Evolutionary conservation across 2,329 filamentous ascomycete species (phyloP).

Genomic region (Alternaria sp.): DNA sequence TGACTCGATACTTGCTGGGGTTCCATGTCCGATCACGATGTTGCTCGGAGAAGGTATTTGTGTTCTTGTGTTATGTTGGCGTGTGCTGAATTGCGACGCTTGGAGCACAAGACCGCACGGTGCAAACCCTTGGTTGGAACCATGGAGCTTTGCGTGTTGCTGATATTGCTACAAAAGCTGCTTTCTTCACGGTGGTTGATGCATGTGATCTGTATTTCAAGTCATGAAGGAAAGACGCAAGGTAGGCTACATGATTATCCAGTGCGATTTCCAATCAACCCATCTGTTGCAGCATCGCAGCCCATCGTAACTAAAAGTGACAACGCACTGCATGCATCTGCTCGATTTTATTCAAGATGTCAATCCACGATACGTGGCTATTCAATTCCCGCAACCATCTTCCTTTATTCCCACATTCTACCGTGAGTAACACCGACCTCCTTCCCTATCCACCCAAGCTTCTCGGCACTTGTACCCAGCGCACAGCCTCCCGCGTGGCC

Average conservation of each 20-base stretch:
- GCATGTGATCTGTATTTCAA: neutral
- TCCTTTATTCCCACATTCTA: neutral
- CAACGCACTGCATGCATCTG: neutral
- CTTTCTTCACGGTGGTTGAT: neutral
- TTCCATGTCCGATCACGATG: neutral
- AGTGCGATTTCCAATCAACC: too few species aligned
- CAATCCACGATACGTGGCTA: neutral
- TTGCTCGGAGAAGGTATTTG: neutral
- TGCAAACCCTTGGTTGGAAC: neutral
- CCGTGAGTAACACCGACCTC: neutral
- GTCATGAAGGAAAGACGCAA: neutral
- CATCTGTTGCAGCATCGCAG: too few species aligned
- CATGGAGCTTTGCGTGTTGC: neutral
- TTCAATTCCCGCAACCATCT: neutral
- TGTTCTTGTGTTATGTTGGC: neutral
- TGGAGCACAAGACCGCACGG: neutral
- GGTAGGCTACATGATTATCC: neutral
- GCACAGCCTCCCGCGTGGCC: slow-evolving; percentile 2
- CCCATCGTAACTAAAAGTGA: neutral
- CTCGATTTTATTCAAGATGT: too few species aligned
- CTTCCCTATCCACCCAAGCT: neutral
- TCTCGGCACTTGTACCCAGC: slow-evolving; percentile 1
- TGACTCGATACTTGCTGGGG: neutral
- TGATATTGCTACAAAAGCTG: neutral
- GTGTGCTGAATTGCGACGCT: neutral